Percentiles rank a stretch among this genome's conserved stretches.
phyloP scores from a whole-genome alignment of 352 stramenopile species.

The Globisporangium cystogenes region DNA sequence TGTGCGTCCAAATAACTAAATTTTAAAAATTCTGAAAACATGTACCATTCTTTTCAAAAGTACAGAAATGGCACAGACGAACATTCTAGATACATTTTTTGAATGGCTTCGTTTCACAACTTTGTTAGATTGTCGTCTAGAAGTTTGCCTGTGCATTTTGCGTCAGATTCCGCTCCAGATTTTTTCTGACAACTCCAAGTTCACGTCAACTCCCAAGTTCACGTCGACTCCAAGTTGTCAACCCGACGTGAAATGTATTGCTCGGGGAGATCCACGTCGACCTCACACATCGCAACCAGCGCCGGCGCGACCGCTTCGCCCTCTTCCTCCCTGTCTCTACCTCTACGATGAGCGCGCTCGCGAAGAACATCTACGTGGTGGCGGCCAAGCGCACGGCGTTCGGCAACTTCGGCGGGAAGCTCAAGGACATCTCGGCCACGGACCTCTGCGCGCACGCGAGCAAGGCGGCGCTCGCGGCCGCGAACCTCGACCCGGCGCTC shows the following conservation, averaged over 20 bases:
- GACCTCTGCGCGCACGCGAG: slow-evolving; percentile 87
- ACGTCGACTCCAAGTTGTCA: background rate
- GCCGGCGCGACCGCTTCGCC: background rate
- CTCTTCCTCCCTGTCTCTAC: background rate
- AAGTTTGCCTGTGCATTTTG: too few species aligned
- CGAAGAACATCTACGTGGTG: slow-evolving; percentile 93
- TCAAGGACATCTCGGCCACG: slow-evolving; percentile 91
- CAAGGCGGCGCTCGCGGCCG: slow-evolving; percentile 75
- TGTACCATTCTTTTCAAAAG: too few species aligned
- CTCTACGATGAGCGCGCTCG: slow-evolving; percentile 25
- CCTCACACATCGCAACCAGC: slow-evolving; percentile 1
- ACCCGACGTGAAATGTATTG: background rate
- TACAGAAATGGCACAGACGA: too few species aligned
- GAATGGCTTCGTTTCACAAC: too few species aligned
- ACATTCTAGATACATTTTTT: too few species aligned
- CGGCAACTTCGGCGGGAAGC: slow-evolving; percentile 91
- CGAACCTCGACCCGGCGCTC: slow-evolving; percentile 78
- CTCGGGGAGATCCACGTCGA: background rate
- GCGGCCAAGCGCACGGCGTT: slow-evolving; percentile 96
- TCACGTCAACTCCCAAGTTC: too few species aligned
- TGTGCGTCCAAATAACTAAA: too few species aligned
- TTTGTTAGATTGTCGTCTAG: too few species aligned
- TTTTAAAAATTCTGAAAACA: too few species aligned
- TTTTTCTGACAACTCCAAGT: too few species aligned
- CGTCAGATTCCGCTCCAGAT: too few species aligned